Evolutionary conservation across 345 rosid genomes (phyloP), one percentile per base, ranked within the genome.

Genomic region (Sonneratia caseolaris): DNA sequence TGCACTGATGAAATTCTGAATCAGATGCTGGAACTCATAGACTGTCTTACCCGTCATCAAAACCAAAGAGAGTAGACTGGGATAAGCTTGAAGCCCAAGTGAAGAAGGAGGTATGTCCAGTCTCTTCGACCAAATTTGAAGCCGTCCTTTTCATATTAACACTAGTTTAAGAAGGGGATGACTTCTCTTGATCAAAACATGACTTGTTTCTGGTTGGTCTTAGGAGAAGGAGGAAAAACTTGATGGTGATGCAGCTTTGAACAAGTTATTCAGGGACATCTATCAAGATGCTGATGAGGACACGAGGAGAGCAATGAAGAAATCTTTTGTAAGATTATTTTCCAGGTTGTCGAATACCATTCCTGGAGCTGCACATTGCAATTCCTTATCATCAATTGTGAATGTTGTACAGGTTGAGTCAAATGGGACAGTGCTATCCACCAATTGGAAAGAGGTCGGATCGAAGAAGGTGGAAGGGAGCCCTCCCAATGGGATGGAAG

Each of bases 401-500:
- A 14, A 37, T 18, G 57, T 37, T 67, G 21, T 12, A 15, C 78
- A 94, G 98, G 92, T 90, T 70, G 98, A 95, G 76, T 95, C 97
- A 5, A 92, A 85, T 40, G 99, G 96, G 74, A 92, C 99, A 1
- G 97, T 95, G 78, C 84, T 95, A 53, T 95, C 99, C 1, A 95
- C 97, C n/a, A 87, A 92, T 81, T 95, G 99, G 99, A 86, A 90
- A 69, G 97, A 92, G 80, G 97, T 92, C 22, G 99, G 97, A 27
- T 7, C 81, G 0, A 88, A 94, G 96, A 88, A 80, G 82, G 90
- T 91, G 47, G 93, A 90, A 71, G 97, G 98, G 75, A 91, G 97
- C 70, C 87, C 98, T 48, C 97, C 97, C 0, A 97, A 90, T 12
- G 98, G 98, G 56, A 94, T 94, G 98, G 93, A 94, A 79, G 76